phyloP scores from a whole-genome alignment of 306 rosid genomes.

The Cotoneaster glaucophyllus region DNA sequence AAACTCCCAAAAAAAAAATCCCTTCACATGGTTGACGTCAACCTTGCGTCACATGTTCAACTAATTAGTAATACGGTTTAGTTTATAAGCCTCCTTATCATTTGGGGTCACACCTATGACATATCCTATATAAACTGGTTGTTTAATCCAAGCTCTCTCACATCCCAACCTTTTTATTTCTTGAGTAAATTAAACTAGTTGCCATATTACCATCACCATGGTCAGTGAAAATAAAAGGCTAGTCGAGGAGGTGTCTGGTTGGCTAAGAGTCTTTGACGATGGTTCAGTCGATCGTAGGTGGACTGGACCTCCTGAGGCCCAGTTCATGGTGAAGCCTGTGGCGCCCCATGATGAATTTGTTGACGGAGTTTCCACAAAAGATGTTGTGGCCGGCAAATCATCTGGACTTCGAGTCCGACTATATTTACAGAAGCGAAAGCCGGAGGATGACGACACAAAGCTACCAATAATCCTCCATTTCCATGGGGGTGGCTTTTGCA shows the following conservation, averaged over 20 bases:
- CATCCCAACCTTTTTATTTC: background rate
- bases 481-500: constrained; percentile 78
- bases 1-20: too few relatives aligned
- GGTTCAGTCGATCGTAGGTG: constrained; percentile 67
- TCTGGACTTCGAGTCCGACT: constrained; percentile 32
- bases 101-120: background rate
- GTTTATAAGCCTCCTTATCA: too few relatives aligned
- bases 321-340: constrained; percentile 45
- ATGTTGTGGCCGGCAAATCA: background rate
- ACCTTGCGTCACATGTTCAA: too few relatives aligned
- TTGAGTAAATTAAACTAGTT: background rate
- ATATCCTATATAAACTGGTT: background rate
- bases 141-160: background rate
- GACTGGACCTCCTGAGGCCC: constrained; percentile 41
- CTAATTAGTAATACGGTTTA: too few relatives aligned
- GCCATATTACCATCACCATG: constrained; percentile 16
- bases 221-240: constrained; percentile 17
- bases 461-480: constrained; percentile 54
- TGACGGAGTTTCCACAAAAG: constrained; percentile 41
- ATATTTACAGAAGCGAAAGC: constrained; percentile 37
- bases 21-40: too few relatives aligned
- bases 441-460: background rate
- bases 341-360: constrained; percentile 42
- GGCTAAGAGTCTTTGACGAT: constrained; percentile 57
- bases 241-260: constrained; percentile 53